phyloP scores from a whole-genome alignment of 2,329 filamentous ascomycete species.

The Penicillium sp. region DNA sequence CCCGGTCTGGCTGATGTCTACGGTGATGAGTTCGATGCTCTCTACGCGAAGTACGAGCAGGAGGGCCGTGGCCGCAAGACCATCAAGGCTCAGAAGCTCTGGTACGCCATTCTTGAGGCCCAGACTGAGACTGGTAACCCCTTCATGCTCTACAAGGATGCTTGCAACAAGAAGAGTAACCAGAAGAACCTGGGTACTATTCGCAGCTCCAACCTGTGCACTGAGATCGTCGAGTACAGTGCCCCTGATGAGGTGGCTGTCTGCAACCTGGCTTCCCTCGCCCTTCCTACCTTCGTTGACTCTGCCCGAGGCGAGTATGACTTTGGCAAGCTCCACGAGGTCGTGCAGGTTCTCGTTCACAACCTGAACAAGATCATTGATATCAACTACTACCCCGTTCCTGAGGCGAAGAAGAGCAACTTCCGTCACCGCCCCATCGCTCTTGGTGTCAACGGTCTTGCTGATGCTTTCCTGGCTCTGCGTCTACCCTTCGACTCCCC shows the following conservation, averaged over 20 bases:
- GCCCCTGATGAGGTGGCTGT: slow-evolving; percentile 98
- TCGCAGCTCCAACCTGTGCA: slow-evolving; percentile 97
- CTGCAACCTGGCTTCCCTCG: slow-evolving; percentile 94
- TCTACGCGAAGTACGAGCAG: slow-evolving; percentile 87
- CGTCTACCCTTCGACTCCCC: slow-evolving; percentile 96
- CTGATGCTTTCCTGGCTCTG: slow-evolving; percentile 95
- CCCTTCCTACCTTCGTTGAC: slow-evolving; percentile 88
- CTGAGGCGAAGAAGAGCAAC: slow-evolving; percentile 92
- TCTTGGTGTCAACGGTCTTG: slow-evolving; percentile 95
- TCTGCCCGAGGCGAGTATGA: slow-evolving; percentile 81
- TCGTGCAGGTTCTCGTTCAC: slow-evolving; percentile 84
- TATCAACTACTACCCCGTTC: slow-evolving; percentile 96
- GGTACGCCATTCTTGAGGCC: slow-evolving; percentile 97
- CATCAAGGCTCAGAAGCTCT: slow-evolving; percentile 96
- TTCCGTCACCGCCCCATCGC: slow-evolving; percentile 95
- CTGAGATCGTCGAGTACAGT: slow-evolving; percentile 96
- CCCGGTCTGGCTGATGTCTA: slow-evolving; percentile 94
- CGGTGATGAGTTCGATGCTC: slow-evolving; percentile 91
- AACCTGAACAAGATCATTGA: slow-evolving; percentile 99
- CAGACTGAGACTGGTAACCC: slow-evolving; percentile 99
- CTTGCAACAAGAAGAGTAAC: slow-evolving; percentile 98
- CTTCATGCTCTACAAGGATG: slow-evolving; percentile 99
- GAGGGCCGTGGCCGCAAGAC: slow-evolving; percentile 86
- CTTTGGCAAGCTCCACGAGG: slow-evolving; percentile 95
- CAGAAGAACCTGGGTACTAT: slow-evolving; percentile 99